A percentile compares a stretch with the other conserved stretches of the same genome.
These are phyloP conservation scores for Tulasnella sp. DNA, from an alignment of 768 basidiomycete genomes.

Conservation along the genomic window DNA sequence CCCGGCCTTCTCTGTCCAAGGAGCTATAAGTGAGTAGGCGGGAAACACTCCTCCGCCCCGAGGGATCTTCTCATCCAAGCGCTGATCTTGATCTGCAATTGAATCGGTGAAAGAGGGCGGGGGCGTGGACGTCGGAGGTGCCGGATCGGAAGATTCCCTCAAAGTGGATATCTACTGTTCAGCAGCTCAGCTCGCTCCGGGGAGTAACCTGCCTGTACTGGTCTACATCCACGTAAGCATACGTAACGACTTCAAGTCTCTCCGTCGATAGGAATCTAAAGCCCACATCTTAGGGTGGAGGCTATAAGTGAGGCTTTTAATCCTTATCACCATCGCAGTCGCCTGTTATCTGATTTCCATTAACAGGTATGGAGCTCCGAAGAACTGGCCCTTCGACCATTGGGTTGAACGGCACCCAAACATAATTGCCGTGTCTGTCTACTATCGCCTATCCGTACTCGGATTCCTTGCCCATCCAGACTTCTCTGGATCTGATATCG, in stretches of 20 bases:
- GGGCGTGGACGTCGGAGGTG: slow-evolving; percentile 44
- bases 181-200: slow-evolving; percentile 33
- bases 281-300: slow-evolving; percentile 11
- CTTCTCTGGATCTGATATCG: slow-evolving; percentile 31
- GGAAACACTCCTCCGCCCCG: no score
- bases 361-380: slow-evolving; percentile 12
- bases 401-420: slow-evolving; percentile 53
- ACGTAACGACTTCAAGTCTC: neutral
- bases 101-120: no score
- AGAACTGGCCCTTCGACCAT: slow-evolving; percentile 42
- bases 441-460: slow-evolving; percentile 53
- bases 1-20: slow-evolving; percentile 52
- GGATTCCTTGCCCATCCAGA: slow-evolving; percentile 51
- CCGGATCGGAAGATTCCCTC: slow-evolving; percentile 56
- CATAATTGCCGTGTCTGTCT: slow-evolving; percentile 54
- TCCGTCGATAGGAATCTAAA: neutral
- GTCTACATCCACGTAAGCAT: slow-evolving; percentile 33
- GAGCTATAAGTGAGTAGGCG: slow-evolving; percentile 36
- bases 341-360: neutral
- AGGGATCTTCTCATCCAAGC: no score
- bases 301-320: slow-evolving; percentile 8
- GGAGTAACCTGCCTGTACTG: slow-evolving; percentile 36
- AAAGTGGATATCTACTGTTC: slow-evolving; percentile 59
- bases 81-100: no score
- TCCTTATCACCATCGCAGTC: neutral